Base-by-base conservation (phyloP, 2,329 filamentous ascomycete species). In the Chrysosporium queenslandicum region DNA sequence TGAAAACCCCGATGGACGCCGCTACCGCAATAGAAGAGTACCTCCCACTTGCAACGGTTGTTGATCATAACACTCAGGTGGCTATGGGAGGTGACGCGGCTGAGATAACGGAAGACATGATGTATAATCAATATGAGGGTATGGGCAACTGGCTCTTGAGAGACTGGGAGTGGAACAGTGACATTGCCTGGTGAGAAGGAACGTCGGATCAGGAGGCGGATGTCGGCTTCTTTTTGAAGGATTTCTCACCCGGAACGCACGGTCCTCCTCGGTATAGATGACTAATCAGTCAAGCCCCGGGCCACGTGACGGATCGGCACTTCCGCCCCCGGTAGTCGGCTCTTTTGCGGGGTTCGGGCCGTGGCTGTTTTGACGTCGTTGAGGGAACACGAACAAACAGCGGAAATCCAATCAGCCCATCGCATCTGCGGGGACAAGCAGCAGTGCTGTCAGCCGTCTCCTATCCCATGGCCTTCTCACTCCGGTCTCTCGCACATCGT, bases 91-190 rank as follows among this genome's bases (percentile, higher is more conserved):
- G 39, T 11, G 53, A 53, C 14, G 59, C 55, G 30, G 52, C 45
- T 2, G 56, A 56, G 6, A 50, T 59, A 8, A 34, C 53, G 8
- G 55, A 58, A 29, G 57, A 60, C 7, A 53, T 59, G 34, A 56
- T 61, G 23, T 56, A 59, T 34, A 53, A 57, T 34, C 60, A 62
- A 49, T 64, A 64, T 21, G 59, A 61, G 41, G 62, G 62, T 1
- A 64, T 64, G 51, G 62, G 62, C 5, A 60, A 63, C 37, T 64
- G 61, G 62, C 56, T 63, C 2, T 53, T 64, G n/a, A 58, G 58
- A 29, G 60, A 63, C 11, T 55, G 60, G 51, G 59, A 62, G 37
- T 60, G 60, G 58, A 59, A 58, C 52, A 57, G 54, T 14, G 55
- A 66, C 39, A 39, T 56, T 18, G 37, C 50, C 11, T 56, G 55